These are phyloP conservation scores for Colletotrichum magnum DNA, from an alignment of 2,329 filamentous ascomycete species.

Conservation along the genomic window DNA sequence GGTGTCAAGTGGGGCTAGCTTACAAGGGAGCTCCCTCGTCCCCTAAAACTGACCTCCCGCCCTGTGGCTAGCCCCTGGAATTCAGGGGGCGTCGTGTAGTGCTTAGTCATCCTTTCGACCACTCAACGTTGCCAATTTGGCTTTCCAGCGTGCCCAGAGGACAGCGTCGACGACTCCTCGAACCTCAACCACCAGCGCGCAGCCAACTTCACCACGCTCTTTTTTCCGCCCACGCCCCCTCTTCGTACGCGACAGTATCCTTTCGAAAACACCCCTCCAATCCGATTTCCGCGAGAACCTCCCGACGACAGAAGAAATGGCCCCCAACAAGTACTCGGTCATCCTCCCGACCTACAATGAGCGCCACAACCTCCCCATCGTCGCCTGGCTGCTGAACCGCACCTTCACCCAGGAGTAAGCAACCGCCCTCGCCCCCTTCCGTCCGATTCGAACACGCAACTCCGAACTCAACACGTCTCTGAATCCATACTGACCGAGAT, in stretches of 20 bases:
- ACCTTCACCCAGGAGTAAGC: constrained; percentile 90
- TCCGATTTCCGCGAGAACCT: constrained; percentile 46
- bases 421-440: neutral
- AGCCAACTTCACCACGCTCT: constrained; percentile 46
- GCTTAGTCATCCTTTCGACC: constrained; percentile 35
- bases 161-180: constrained; percentile 28
- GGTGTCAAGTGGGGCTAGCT: neutral
- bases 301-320: constrained; percentile 49
- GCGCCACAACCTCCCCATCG: constrained; percentile 95
- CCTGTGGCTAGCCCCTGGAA: constrained; percentile 24
- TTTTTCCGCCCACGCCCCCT: constrained; percentile 43
- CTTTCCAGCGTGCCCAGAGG: constrained; percentile 33
- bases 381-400: constrained; percentile 92
- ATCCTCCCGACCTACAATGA: constrained; percentile 99
- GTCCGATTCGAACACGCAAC: neutral
- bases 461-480: too few species aligned
- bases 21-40: neutral
- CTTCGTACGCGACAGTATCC: neutral
- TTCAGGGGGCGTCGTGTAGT: constrained; percentile 21
- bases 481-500: neutral
- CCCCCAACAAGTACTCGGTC: constrained; percentile 89
- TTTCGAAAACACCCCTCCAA: neutral
- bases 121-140: constrained; percentile 27
- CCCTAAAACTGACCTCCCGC: neutral
- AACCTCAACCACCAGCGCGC: constrained; percentile 18